Conservation (phyloP, 441 rosid genomes). For the Corymbia citriodora region DNA sequence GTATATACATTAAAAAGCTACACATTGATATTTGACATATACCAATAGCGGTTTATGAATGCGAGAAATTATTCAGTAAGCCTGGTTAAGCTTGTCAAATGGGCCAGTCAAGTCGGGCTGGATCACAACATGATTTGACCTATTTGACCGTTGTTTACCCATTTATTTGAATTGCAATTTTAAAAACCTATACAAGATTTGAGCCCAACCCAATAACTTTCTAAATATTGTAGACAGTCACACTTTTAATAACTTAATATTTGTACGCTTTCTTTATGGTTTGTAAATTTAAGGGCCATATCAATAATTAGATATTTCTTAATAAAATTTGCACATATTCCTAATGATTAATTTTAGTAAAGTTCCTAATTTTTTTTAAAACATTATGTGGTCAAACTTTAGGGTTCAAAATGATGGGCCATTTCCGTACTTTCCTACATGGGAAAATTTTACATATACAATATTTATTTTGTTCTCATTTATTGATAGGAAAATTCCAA, state of each 20-base stretch:
- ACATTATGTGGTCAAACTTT: not conserved
- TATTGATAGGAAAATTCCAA: too few species aligned
- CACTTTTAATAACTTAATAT: not conserved
- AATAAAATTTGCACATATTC: not conserved
- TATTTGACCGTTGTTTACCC: not conserved
- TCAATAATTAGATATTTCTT: not conserved
- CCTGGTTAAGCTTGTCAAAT: not conserved
- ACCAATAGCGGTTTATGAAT: not conserved
- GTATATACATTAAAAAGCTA: not conserved
- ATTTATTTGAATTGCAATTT: not conserved
- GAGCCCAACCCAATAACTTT: too few species aligned
- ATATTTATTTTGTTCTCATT: not conserved
- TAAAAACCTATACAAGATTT: fast-evolving
- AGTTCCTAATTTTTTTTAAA: not conserved
- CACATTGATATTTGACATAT: not conserved
- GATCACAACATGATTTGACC: not conserved
- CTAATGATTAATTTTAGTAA: not conserved
- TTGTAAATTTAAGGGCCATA: not conserved
- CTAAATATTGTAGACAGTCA: not conserved
- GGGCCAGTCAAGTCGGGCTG: fast-evolving
- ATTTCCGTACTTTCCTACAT: not conserved
- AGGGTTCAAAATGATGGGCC: not conserved
- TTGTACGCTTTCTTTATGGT: not conserved
- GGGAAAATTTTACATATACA: not conserved
- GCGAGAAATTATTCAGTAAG: not conserved